Conservation (phyloP, 2,329 filamentous ascomycete species). For the Ascochyta lentis region DNA sequence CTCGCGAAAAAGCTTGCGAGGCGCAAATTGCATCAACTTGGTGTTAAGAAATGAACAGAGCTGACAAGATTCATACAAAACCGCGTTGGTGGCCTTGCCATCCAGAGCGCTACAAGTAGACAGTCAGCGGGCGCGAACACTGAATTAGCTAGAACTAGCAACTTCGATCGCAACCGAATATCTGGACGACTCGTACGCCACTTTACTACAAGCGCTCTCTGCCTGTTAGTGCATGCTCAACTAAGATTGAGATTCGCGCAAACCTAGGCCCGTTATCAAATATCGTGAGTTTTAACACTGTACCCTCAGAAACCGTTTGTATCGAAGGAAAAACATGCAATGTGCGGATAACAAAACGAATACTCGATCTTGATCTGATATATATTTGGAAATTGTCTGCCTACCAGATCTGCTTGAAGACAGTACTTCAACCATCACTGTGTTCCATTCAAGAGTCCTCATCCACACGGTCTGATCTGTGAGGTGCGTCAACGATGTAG, state of each 20-base stretch:
- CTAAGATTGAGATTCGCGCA: background rate
- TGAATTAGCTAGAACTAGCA: background rate
- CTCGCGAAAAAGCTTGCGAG: background rate
- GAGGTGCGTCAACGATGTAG: background rate
- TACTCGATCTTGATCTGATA: background rate
- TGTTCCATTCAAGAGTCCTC: background rate
- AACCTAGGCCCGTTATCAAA: too few species aligned
- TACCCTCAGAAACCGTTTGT: too few species aligned
- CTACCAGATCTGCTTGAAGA: background rate
- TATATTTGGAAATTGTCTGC: background rate
- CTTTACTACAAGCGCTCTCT: background rate
- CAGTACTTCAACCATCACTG: background rate
- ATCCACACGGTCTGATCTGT: background rate
- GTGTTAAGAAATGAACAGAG: background rate
- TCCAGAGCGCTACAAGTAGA: background rate
- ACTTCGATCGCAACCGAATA: background rate
- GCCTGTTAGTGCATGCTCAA: background rate
- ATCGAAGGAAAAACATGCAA: background rate
- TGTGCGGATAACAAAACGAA: background rate
- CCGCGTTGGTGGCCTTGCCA: background rate
- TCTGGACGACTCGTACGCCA: background rate
- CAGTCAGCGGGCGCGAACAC: background rate
- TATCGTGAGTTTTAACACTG: too few species aligned
- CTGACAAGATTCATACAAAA: too few species aligned
- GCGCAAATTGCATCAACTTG: background rate